Conservation (phyloP, 352 stramenopile genomes). For the Globisporangium orthogonon region DNA sequence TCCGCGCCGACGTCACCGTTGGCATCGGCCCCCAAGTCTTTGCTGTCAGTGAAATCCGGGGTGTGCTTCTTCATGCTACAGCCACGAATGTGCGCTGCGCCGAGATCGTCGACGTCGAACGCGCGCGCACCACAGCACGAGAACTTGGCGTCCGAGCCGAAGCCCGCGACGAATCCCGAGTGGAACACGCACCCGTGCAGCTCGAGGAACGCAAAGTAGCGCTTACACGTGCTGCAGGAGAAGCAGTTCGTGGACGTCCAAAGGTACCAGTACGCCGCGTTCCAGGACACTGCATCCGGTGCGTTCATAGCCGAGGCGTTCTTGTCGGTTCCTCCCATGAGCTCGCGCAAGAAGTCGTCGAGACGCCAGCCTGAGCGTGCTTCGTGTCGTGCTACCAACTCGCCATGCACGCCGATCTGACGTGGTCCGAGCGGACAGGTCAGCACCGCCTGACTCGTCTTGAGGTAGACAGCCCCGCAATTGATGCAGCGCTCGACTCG, state of each 20-base stretch:
- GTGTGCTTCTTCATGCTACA: constrained; percentile 40
- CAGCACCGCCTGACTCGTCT: constrained; percentile 12
- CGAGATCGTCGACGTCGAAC: constrained; percentile 42
- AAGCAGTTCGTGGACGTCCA: constrained; percentile 65
- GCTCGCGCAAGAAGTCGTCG: constrained; percentile 33
- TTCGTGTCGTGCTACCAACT: constrained; percentile 42
- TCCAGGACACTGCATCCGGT: constrained; percentile 35
- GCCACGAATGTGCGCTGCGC: constrained; percentile 7
- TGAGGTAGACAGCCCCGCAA: constrained; percentile 43
- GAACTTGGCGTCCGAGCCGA: constrained; percentile 36
- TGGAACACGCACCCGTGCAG: constrained; percentile 42
- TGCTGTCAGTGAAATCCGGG: constrained; percentile 8
- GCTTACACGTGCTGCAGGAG: constrained; percentile 38
- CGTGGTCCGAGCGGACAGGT: constrained; percentile 33
- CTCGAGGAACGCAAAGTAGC: constrained; percentile 33
- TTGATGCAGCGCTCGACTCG: constrained; percentile 31
- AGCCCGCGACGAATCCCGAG: constrained; percentile 26
- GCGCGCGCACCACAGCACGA: constrained; percentile 38
- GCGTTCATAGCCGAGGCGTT: neutral
- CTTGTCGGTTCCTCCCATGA: constrained; percentile 22
- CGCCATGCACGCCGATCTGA: constrained; percentile 35
- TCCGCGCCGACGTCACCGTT: neutral
- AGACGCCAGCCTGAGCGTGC: constrained; percentile 35
- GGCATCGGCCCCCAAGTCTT: neutral
- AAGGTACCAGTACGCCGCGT: constrained; percentile 71